Evolutionary conservation across 164 flowering plant genomes (phyloP), one percentile per base, ranked within the genome.

Genomic region (Taxillus chinensis): DNA sequence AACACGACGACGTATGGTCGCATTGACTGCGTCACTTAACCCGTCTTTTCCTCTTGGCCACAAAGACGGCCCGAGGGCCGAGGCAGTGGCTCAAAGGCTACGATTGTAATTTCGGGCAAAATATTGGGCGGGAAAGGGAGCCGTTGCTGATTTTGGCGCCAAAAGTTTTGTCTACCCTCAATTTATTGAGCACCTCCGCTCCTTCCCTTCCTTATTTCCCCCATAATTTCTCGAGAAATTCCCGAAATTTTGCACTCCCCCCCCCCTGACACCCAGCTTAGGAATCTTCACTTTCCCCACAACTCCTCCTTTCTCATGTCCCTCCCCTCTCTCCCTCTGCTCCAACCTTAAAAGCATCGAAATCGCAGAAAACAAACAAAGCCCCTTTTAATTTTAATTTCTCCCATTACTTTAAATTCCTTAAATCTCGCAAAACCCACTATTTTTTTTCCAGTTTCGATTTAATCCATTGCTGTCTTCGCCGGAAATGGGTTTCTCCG

Each of bases 121-220:
- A 13, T 39, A 5, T 2, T 53, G 51, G 64, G 87, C 82, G 85
- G 80, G 86, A 80, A 82, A 64, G 51, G 74, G 81, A 80, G 85
- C 84, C 86, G 86, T 81, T 83, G 73, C 43, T 8, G 10, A 54
- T 60, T 48, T 75, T 82, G 82, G 85, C 88, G 88, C 85, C 78
- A 73, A 82, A 82, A 76, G 63, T 72, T 68, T 66, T 55, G 14
- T 70, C 82, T 83, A 83, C 84, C 90, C 90, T 78, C 7, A 54
- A 46, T 60, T 67, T 64, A 13, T 45, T 83, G 82, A 84, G 83
- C 86, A 77, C 79, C 74, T 56, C 64, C 49, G 27, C 27, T 10
- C 54, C 27, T 15, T 15, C 27, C 54, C 8, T 27, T 9, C 27
- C 15, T 6, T 8, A 0, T 8, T 5, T 14, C 27, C 14, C 27